Base-by-base conservation (phyloP, 306 rosid species). In the Argentina anserina region DNA sequence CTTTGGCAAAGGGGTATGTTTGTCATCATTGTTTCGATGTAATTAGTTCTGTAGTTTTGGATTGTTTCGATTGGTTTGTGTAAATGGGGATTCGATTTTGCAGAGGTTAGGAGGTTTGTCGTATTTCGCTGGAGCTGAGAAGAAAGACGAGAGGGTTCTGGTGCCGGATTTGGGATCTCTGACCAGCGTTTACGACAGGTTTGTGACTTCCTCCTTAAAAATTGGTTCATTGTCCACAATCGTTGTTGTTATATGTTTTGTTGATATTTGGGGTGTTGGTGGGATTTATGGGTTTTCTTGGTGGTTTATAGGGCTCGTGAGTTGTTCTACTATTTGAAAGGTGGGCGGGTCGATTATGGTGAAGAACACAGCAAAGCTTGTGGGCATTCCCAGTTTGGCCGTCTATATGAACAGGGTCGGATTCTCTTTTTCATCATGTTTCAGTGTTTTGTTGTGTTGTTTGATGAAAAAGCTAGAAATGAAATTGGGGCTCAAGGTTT, bases 111-210 rank as follows among this genome's bases (percentile, higher is more conserved):
- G 99, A 26, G 90, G 84, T 53, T 78, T 91, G 31, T 95, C 99
- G 7, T 95, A 95, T 72, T 95, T 95, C 65, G 99, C 78, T 18
- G 99, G 99, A 71, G 99, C 99, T 4, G 99, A 95, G 90, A 91
- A 91, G 91, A 95, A 85, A 49, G 99, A 91, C 80, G 96, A 88
- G 20, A 88, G 96, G 81, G 99, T 91, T 78, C 96, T 95, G 23
- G 99, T 95, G 6, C 99, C 99, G 64, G 99, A 95, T 90, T 87
- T 95, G 83, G 99, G 99, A 9, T 95, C 99, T 69, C 65, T 95
- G 33, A 95, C 99, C 46, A 91, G 99, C 71, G 47, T 95, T 78
- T 81, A 95, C 50, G 99, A 95, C 64, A 85, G 99, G 99, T 89
- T 42, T 53, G 87, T 62, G 55, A 3, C 23, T 49, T 49, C 20